Conservation (phyloP, 148 eudicot species). For the Chenopodium suecicum region DNA sequence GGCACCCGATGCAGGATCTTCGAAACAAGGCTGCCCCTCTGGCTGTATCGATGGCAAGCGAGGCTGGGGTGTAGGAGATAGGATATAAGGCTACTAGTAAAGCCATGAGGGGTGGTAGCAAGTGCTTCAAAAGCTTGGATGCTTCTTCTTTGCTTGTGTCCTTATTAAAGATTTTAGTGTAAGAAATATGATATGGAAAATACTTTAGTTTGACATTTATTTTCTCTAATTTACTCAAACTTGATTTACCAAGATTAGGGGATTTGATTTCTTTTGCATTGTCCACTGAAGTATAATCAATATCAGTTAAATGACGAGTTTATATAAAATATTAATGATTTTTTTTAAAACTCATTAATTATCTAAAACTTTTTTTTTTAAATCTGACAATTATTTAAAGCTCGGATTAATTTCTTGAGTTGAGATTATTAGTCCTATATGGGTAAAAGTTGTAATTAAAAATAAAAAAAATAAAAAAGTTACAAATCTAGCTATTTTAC, state of each 20-base stretch:
- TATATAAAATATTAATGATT: too few relatives aligned
- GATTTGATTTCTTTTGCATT: too few relatives aligned
- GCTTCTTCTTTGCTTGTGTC: slow-evolving; percentile 28
- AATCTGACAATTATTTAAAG: too few relatives aligned
- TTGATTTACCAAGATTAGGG: too few relatives aligned
- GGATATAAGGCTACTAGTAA: slow-evolving; percentile 39
- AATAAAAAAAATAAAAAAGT: too few relatives aligned
- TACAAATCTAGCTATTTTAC: too few relatives aligned
- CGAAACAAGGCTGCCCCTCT: slow-evolving; percentile 54
- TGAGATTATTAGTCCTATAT: not conserved
- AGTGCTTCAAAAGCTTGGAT: slow-evolving; percentile 9
- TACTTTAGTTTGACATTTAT: not conserved
- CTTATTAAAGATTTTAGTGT: slow-evolving; percentile 20
- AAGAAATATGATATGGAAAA: slow-evolving; percentile 7
- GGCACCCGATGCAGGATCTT: slow-evolving; percentile 83
- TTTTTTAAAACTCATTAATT: too few relatives aligned
- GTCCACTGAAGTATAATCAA: too few relatives aligned
- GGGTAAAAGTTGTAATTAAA: too few relatives aligned
- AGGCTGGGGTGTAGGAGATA: slow-evolving; percentile 18
- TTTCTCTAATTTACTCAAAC: not conserved
- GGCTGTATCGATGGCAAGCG: slow-evolving; percentile 23
- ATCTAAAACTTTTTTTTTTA: too few relatives aligned
- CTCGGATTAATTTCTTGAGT: not conserved
- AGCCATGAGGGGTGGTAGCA: slow-evolving; percentile 25
- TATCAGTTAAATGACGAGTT: too few relatives aligned